phyloP scores from a whole-genome alignment of 352 stramenopile species.

The Globisporangium camurandrum region DNA sequence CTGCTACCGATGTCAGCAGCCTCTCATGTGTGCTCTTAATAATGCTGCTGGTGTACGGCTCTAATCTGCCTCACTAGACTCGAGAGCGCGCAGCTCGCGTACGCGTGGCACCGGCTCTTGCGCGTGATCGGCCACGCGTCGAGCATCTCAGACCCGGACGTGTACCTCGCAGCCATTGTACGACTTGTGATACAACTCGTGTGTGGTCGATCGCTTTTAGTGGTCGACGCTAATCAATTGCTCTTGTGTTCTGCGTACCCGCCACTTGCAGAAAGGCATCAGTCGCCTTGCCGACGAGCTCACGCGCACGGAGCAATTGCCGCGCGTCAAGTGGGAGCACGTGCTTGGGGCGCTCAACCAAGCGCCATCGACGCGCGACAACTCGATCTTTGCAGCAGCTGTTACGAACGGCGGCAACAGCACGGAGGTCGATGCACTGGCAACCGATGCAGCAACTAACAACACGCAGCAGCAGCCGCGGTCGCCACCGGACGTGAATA shows the following conservation, averaged over 20 bases:
- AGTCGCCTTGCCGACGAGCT: constrained; percentile 74
- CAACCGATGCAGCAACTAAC: constrained; percentile 16
- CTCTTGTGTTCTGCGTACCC: too few species aligned
- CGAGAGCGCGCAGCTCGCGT: constrained; percentile 63
- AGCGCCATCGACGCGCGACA: constrained; percentile 27
- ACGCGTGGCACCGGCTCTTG: constrained; percentile 79
- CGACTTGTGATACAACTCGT: too few species aligned
- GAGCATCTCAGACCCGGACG: constrained; percentile 74
- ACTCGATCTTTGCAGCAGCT: constrained; percentile 30
- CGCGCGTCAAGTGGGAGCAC: constrained; percentile 66
- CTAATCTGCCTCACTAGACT: too few species aligned
- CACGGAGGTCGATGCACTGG: constrained; percentile 13
- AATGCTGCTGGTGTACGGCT: too few species aligned
- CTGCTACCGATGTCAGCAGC: too few species aligned
- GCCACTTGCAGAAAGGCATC: constrained; percentile 56
- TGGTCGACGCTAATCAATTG: too few species aligned
- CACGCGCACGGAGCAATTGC: constrained; percentile 54
- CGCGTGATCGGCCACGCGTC: constrained; percentile 80
- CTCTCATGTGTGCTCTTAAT: too few species aligned
- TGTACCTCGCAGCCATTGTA: constrained; percentile 75
- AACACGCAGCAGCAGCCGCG: constrained; percentile 24
- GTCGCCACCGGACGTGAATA: constrained; percentile 80
- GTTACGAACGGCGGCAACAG: constrained; percentile 32
- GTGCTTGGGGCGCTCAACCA: constrained; percentile 62
- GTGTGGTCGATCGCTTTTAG: too few species aligned